Evolutionary conservation across 2,329 filamentous ascomycete genomes (phyloP).

Genomic region (Calonectria pteridis): DNA sequence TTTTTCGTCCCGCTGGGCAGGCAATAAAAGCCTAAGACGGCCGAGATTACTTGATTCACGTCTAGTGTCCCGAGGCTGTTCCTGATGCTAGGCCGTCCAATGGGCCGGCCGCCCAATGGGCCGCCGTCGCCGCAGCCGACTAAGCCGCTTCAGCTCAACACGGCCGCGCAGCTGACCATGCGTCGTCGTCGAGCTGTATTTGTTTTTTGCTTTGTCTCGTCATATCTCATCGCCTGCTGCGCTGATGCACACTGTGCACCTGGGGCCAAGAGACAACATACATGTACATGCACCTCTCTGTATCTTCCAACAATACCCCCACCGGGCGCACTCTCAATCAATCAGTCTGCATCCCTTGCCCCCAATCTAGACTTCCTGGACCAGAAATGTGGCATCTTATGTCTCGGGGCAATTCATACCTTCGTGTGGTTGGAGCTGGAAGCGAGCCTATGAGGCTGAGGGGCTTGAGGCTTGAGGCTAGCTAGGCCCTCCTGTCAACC

Average conservation of each 20-base stretch:
- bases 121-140: not conserved
- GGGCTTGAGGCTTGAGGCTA: not conserved
- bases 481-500: not conserved
- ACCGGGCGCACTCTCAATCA: not conserved
- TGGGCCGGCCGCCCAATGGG: no score
- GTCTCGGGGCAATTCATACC: not conserved
- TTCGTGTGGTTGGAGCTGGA: not conserved
- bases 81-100: not conserved
- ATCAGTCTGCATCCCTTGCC: not conserved
- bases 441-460: not conserved
- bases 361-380: not conserved
- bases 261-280: not conserved
- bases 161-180: not conserved
- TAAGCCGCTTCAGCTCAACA: not conserved
- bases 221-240: not conserved
- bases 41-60: conserved; percentile 2
- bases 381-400: not conserved
- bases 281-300: not conserved
- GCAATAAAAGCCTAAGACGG: not conserved
- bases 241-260: not conserved
- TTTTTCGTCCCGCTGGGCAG: not conserved
- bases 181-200: not conserved
- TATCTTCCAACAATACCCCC: not conserved
- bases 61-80: not conserved
- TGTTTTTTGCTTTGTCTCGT: not conserved